Conservation (phyloP, 2,329 filamentous ascomycete species). For the Penicillium sp. region DNA sequence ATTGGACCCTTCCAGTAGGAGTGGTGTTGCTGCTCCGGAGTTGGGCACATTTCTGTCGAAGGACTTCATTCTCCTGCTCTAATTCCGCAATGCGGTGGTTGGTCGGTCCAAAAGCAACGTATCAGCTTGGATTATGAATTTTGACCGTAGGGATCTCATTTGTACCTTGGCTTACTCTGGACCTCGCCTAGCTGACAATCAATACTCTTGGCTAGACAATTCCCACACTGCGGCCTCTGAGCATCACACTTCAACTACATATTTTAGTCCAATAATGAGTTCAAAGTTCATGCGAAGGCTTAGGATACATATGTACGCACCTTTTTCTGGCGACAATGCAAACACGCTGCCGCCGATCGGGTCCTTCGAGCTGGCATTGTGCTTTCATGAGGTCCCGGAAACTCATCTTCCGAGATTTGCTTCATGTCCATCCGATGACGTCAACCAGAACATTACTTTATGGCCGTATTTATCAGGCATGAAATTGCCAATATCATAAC, state of each 20-base stretch:
- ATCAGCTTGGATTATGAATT: not conserved
- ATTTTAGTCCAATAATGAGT: not conserved
- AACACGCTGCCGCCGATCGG: slow-evolving; percentile 32
- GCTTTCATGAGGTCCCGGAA: slow-evolving; percentile 2
- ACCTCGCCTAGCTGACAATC: slow-evolving; percentile 45
- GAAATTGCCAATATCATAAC: too few species aligned
- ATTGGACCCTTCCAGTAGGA: not conserved
- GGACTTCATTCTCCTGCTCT: slow-evolving; percentile 24
- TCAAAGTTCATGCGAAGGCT: too few species aligned
- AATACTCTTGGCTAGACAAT: slow-evolving; percentile 47
- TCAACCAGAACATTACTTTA: not conserved
- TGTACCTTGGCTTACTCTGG: slow-evolving; percentile 26
- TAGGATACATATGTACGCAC: slow-evolving; percentile 7
- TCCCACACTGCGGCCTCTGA: slow-evolving; percentile 46
- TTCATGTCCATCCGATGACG: not conserved
- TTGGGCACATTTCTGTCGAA: slow-evolving; percentile 16
- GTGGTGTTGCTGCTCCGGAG: not conserved
- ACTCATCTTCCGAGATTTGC: slow-evolving; percentile 6
- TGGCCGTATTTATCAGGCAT: not conserved
- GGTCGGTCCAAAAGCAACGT: slow-evolving; percentile 18
- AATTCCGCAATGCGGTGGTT: slow-evolving; percentile 27
- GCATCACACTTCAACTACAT: slow-evolving; percentile 51
- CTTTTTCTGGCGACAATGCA: slow-evolving; percentile 40
- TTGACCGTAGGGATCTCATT: not conserved
- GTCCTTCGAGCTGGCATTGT: slow-evolving; percentile 20